These are phyloP conservation scores for Phoma sp. DNA, from an alignment of 2,329 filamentous ascomycete genomes.

Conservation along the genomic window DNA sequence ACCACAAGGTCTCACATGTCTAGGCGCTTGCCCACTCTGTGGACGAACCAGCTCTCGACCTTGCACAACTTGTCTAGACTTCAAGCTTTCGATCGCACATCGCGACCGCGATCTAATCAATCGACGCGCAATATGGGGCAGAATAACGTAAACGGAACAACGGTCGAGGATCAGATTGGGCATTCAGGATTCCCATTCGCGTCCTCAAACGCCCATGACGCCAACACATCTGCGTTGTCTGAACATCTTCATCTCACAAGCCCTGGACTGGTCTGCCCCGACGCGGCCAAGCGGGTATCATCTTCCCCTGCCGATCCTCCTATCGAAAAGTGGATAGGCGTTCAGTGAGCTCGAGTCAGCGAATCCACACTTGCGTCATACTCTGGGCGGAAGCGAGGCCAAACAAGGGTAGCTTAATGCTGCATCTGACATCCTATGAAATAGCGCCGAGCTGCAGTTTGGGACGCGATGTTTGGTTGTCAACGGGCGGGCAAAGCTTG, in stretches of 20 bases:
- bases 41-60: background rate
- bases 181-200: background rate
- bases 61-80: background rate
- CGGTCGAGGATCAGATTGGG: background rate
- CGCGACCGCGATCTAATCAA: background rate
- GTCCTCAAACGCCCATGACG: conserved; percentile 5
- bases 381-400: conserved; percentile 5
- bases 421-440: conserved; percentile 3
- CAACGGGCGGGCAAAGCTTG: conserved; percentile 7
- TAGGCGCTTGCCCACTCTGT: no score
- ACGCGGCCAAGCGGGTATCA: conserved; percentile 5
- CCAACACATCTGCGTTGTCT: conserved; percentile 3
- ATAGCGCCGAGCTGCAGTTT: conserved; percentile 9
- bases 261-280: background rate
- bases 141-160: conserved; percentile 3
- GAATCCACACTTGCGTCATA: conserved; percentile 19
- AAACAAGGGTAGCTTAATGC: background rate
- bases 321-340: conserved; percentile 19
- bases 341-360: conserved; percentile 7
- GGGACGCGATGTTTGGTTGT: background rate
- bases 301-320: conserved; percentile 32
- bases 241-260: conserved; percentile 18
- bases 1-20: background rate
- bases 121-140: background rate
- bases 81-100: conserved; percentile 12